A percentile compares a stretch with the other conserved stretches of the same genome.
Evolutionary conservation across 768 basidiomycete genomes (phyloP).

Genomic region (Kwoniella sp.): DNA sequence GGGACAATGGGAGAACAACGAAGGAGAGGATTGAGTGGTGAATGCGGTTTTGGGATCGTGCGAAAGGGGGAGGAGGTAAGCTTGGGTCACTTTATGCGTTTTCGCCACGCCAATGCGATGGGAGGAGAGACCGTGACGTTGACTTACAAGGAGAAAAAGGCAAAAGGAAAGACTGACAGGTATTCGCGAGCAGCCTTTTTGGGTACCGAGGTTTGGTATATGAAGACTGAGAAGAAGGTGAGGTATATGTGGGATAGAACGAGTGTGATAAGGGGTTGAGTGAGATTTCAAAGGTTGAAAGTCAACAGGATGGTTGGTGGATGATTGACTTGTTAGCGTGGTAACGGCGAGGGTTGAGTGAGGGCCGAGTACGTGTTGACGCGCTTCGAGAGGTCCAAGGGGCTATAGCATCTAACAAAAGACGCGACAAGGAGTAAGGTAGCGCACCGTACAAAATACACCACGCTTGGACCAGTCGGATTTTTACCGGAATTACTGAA

Average conservation of each 20-base stretch:
- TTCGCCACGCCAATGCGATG: not conserved
- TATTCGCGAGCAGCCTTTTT: not conserved
- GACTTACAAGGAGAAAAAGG: not conserved
- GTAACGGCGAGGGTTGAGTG: slow-evolving; percentile 1
- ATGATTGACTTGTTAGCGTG: not conserved
- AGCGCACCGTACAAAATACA: not conserved
- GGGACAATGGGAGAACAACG: not conserved
- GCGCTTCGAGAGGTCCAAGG: too few relatives aligned
- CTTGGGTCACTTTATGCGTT: not conserved
- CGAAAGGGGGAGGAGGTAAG: not conserved
- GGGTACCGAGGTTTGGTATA: not conserved
- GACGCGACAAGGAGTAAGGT: not conserved
- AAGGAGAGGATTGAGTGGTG: not conserved
- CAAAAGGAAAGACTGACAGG: not conserved
- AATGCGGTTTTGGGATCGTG: not conserved
- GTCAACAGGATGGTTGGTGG: not conserved
- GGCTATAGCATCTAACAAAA: not conserved
- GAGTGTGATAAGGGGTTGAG: not conserved
- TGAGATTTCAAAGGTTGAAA: not conserved
- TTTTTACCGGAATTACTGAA: not conserved
- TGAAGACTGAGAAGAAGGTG: not conserved
- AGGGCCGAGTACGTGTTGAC: not conserved
- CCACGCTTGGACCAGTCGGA: slow-evolving; percentile 1
- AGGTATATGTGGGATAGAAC: slow-evolving; percentile 1
- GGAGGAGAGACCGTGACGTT: not conserved